A percentile compares a stretch with the other conserved stretches of the same genome.
phyloP scores from a whole-genome alignment of 345 rosid species.

The Citrus medica region DNA sequence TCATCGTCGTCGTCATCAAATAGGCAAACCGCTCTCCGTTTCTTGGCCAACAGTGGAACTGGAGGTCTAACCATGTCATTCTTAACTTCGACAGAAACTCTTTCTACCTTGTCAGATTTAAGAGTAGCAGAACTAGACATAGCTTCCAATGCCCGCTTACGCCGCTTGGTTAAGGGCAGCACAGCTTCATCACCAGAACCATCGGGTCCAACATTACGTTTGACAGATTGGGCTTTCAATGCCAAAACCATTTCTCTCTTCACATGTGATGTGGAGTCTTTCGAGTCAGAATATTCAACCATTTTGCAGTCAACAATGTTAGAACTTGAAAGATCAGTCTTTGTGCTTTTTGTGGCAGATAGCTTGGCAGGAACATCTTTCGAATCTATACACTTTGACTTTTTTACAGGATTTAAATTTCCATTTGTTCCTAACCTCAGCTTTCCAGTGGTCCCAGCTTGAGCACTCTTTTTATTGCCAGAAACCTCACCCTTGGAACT shows the following conservation, averaged over 20 bases:
- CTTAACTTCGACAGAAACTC: constrained; percentile 34
- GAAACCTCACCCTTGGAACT: constrained; percentile 26
- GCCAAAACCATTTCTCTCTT: constrained; percentile 41
- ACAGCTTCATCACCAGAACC: constrained; percentile 56
- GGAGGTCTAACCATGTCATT: constrained; percentile 32
- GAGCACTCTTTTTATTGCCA: constrained; percentile 36
- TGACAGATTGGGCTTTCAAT: constrained; percentile 37
- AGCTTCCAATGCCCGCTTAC: constrained; percentile 56
- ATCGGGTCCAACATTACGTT: constrained; percentile 33
- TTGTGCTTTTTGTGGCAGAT: constrained; percentile 21
- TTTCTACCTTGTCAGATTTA: constrained; percentile 38
- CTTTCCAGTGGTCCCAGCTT: constrained; percentile 36
- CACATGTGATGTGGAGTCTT: constrained; percentile 18
- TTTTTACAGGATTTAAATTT: constrained; percentile 43
- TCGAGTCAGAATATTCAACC: constrained; percentile 26
- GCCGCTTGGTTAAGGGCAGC: constrained; percentile 55
- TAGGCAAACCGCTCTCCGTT: constrained; percentile 73
- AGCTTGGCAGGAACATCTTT: constrained; percentile 29
- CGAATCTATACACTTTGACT: constrained; percentile 37
- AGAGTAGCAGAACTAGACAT: constrained; percentile 45
- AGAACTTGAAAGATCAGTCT: constrained; percentile 31
- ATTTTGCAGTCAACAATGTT: constrained; percentile 30
- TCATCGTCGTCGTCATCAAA: constrained; percentile 63
- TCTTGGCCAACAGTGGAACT: constrained; percentile 45
- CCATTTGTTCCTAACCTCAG: constrained; percentile 35